A percentile compares a stretch with the other conserved stretches of the same genome.
phyloP scores from a whole-genome alignment of 2,329 filamentous ascomycete species.

The Colletotrichum sp. region DNA sequence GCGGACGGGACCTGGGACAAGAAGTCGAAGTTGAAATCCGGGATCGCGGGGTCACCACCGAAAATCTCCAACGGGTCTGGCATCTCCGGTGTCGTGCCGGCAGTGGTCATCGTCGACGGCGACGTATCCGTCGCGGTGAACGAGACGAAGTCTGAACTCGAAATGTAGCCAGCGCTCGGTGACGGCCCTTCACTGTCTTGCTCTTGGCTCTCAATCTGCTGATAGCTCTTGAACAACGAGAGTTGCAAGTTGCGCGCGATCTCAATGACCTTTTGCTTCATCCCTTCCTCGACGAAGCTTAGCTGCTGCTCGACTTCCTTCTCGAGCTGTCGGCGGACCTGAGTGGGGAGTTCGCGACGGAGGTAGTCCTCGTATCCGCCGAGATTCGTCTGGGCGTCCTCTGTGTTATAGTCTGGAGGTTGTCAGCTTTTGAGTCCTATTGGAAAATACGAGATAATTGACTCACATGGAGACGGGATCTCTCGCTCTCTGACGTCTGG shows the following conservation, averaged over 20 bases:
- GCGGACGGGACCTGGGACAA: not conserved
- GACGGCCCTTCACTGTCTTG: not conserved
- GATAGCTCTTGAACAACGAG: conserved; percentile 25
- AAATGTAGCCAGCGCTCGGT: not conserved
- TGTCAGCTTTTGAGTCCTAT: not conserved
- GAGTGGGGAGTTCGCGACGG: conserved; percentile 35
- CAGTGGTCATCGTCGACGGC: conserved; percentile 10
- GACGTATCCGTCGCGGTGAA: not conserved
- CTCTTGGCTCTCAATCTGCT: conserved; percentile 13
- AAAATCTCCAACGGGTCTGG: conserved; percentile 14
- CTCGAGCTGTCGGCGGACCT: conserved; percentile 35
- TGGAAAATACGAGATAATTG: rapidly evolving
- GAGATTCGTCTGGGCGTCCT: conserved; percentile 25
- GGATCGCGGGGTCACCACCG: not conserved
- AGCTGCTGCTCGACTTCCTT: conserved; percentile 28
- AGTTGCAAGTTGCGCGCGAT: conserved; percentile 26
- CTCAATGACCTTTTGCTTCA: conserved; percentile 26
- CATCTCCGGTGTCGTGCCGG: conserved; percentile 2
- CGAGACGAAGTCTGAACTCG: not conserved
- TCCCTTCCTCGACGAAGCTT: conserved; percentile 26
- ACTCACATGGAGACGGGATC: conserved; percentile 20
- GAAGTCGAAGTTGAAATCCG: conserved; percentile 13
- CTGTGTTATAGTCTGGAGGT: conserved; percentile 35
- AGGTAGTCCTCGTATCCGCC: conserved; percentile 30
- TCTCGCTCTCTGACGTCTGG: conserved; percentile 29